These are phyloP conservation scores for Monosporascus sp. DNA, from an alignment of 2,329 filamentous ascomycete species.

Conservation along the genomic window DNA sequence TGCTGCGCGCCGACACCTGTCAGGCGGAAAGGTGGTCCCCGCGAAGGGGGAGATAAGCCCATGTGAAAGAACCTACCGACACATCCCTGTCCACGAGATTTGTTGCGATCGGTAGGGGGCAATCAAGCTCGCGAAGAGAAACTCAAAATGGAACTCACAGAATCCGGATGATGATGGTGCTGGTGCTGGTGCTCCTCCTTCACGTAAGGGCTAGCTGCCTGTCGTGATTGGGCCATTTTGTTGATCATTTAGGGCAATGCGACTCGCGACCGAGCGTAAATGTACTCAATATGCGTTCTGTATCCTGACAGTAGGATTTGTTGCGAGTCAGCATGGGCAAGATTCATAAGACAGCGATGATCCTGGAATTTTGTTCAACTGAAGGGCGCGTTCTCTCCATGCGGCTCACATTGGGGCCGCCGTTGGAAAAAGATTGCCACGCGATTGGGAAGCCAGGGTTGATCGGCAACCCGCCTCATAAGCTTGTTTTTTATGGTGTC, in stretches of 20 bases:
- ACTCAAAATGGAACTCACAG: slow-evolving; percentile 31
- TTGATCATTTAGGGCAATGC: slow-evolving; percentile 29
- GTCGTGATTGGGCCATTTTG: slow-evolving; percentile 41
- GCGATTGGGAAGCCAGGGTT: slow-evolving; percentile 8
- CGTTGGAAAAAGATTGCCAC: slow-evolving; percentile 16
- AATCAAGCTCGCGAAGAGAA: slow-evolving; percentile 5
- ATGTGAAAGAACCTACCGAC: too few relatives aligned
- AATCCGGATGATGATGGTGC: slow-evolving; percentile 25
- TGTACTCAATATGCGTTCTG: not conserved
- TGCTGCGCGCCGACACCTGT: too few relatives aligned
- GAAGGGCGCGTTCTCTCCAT: slow-evolving; percentile 18
- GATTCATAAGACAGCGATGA: slow-evolving; percentile 19
- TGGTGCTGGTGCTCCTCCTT: slow-evolving; percentile 39
- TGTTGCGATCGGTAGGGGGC: not conserved
- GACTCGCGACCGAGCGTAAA: not conserved
- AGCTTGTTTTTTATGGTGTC: slow-evolving; percentile 2
- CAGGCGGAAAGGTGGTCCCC: too few relatives aligned
- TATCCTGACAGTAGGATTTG: not conserved
- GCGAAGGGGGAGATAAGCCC: too few relatives aligned
- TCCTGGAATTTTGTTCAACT: slow-evolving; percentile 11
- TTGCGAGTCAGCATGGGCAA: not conserved
- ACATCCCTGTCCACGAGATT: not conserved
- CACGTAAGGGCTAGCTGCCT: slow-evolving; percentile 35
- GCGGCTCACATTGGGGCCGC: slow-evolving; percentile 16
- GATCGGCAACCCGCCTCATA: slow-evolving; percentile 7